Evolutionary conservation across 768 basidiomycete genomes (phyloP).

Genomic region (Hericium rajendrae): DNA sequence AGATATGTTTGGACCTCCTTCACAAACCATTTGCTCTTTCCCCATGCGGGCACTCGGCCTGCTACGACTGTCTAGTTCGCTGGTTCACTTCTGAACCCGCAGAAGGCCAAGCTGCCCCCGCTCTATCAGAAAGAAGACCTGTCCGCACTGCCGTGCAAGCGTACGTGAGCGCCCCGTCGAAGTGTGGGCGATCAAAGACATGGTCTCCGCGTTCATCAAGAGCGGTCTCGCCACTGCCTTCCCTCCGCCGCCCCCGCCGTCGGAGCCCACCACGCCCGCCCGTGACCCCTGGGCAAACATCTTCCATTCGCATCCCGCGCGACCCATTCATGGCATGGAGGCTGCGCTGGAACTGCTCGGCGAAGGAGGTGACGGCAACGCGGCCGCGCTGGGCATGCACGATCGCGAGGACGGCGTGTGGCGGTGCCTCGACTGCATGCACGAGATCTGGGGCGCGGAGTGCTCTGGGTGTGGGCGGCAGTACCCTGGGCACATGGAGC

Average conservation of each 20-base stretch:
- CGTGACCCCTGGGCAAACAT: constrained; percentile 60
- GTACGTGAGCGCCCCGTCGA: constrained; percentile 36
- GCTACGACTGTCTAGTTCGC: constrained; percentile 59
- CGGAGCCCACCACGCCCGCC: constrained; percentile 17
- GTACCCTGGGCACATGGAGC: constrained; percentile 43
- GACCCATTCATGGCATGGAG: constrained; percentile 16
- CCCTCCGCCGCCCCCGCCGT: constrained; percentile 4
- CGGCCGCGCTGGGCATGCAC: constrained; percentile 40
- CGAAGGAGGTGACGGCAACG: constrained; percentile 18
- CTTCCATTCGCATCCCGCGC: constrained; percentile 23
- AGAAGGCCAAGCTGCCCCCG: constrained; percentile 8
- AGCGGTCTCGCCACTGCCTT: constrained; percentile 37
- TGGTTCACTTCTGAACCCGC: constrained; percentile 56
- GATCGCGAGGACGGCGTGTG: constrained; percentile 75
- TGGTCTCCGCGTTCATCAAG: constrained; percentile 36
- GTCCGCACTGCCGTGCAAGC: constrained; percentile 35
- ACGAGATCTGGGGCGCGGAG: constrained; percentile 65
- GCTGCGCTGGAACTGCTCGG: constrained; percentile 14
- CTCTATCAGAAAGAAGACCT: constrained; percentile 30
- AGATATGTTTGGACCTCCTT: constrained; percentile 71
- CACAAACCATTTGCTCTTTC: constrained; percentile 65
- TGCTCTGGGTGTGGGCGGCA: constrained; percentile 54
- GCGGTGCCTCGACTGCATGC: constrained; percentile 65
- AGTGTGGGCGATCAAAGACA: constrained; percentile 38
- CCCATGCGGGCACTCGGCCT: constrained; percentile 69